Conservation (phyloP, 2,329 filamentous ascomycete genomes). For the Ploettnerulaceae sp. region DNA sequence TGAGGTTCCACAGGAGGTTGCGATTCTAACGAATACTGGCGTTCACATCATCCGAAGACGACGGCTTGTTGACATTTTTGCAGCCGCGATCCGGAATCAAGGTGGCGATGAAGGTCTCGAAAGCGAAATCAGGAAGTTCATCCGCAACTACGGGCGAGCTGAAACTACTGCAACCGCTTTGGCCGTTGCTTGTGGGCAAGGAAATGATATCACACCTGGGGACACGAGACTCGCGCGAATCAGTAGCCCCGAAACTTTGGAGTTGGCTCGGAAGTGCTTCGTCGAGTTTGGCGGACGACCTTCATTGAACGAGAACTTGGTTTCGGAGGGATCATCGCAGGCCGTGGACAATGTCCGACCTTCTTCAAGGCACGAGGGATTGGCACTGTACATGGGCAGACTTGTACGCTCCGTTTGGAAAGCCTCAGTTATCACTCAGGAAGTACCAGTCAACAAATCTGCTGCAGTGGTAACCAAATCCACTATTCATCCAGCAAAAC, state of each 20-base stretch:
- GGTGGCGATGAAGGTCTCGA: constrained; percentile 77
- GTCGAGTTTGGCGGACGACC: constrained; percentile 90
- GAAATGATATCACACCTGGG: constrained; percentile 66
- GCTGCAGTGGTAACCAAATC: constrained; percentile 61
- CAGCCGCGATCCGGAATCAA: constrained; percentile 68
- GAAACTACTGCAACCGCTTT: constrained; percentile 88
- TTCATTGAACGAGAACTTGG: constrained; percentile 72
- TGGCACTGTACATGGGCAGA: constrained; percentile 81
- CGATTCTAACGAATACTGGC: constrained; percentile 85
- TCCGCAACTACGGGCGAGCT: constrained; percentile 77
- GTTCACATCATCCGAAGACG: constrained; percentile 81
- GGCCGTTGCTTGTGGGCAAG: constrained; percentile 92
- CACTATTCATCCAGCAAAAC: constrained; percentile 60
- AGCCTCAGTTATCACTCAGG: constrained; percentile 61
- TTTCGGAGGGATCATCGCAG: constrained; percentile 53
- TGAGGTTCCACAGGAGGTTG: constrained; percentile 73
- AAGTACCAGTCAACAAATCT: constrained; percentile 37
- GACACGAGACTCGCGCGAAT: constrained; percentile 66
- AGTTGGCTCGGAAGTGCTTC: constrained; percentile 80
- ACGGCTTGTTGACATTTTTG: constrained; percentile 87
- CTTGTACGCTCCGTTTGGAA: constrained; percentile 90
- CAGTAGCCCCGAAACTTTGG: constrained; percentile 79
- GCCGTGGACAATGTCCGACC: constrained; percentile 79
- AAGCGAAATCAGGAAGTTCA: constrained; percentile 75
- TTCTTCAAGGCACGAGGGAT: constrained; percentile 83